Conservation (phyloP, 2,329 filamentous ascomycete species). For the Claviceps quebecensis region DNA sequence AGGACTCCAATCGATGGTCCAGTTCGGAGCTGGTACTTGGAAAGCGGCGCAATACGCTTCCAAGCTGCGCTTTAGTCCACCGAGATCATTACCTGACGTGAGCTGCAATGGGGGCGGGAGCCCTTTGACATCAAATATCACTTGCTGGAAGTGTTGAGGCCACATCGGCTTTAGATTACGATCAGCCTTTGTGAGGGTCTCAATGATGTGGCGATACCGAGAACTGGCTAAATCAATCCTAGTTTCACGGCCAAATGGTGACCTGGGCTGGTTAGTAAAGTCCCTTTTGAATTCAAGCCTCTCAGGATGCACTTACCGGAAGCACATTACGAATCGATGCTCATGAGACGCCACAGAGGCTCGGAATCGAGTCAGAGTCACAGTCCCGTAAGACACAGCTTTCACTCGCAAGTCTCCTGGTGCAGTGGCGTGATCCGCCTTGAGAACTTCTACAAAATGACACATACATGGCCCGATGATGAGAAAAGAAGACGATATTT, state of each 20-base stretch:
- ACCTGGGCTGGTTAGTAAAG: slow-evolving; percentile 13
- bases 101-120: slow-evolving; percentile 38
- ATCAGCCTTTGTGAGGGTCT: slow-evolving; percentile 39
- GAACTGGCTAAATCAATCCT: slow-evolving; percentile 39
- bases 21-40: slow-evolving; percentile 33
- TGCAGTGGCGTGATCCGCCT: slow-evolving; percentile 25
- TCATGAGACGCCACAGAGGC: slow-evolving; percentile 37
- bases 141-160: slow-evolving; percentile 40
- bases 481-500: slow-evolving; percentile 39
- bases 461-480: slow-evolving; percentile 39
- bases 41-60: slow-evolving; percentile 42
- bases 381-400: slow-evolving; percentile 36
- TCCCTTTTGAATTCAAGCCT: background rate
- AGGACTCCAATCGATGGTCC: slow-evolving; percentile 33
- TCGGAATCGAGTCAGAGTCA: slow-evolving; percentile 36
- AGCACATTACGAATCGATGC: slow-evolving; percentile 41
- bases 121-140: slow-evolving; percentile 38
- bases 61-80: slow-evolving; percentile 38
- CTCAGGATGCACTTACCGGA: slow-evolving; percentile 27
- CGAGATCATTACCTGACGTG: slow-evolving; percentile 40
- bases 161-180: slow-evolving; percentile 43
- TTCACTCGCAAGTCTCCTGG: slow-evolving; percentile 34
- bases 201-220: slow-evolving; percentile 39
- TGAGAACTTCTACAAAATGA: slow-evolving; percentile 36
- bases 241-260: slow-evolving; percentile 28